Conservation (phyloP, 1,139 yeast species). For the Zygosaccharomyces sapae region DNA sequence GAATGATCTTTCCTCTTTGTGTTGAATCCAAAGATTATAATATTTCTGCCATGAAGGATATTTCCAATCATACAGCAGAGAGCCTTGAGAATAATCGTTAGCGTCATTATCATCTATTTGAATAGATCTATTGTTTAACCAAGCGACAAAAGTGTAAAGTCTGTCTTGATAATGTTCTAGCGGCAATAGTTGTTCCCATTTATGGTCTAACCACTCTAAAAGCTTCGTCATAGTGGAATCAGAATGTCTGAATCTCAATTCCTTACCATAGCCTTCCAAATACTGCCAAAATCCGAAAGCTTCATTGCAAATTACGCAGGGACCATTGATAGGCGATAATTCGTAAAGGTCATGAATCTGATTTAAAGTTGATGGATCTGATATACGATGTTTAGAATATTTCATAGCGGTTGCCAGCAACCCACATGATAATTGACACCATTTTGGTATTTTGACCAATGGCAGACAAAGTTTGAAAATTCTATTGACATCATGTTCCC, state of each 20-base stretch:
- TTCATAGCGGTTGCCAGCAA: constrained; percentile 30
- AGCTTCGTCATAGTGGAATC: constrained; percentile 32
- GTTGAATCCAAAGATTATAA: constrained; percentile 4
- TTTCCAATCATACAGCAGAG: constrained; percentile 1
- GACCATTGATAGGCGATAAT: constrained; percentile 57
- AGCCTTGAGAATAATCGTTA: not conserved
- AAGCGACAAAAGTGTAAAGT: constrained; percentile 41
- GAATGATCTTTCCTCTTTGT: constrained; percentile 4
- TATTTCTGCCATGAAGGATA: constrained; percentile 6
- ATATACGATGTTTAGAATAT: constrained; percentile 20
- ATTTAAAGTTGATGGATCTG: constrained; percentile 42
- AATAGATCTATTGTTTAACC: constrained; percentile 40
- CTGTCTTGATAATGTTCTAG: constrained; percentile 21
- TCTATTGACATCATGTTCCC: constrained; percentile 23
- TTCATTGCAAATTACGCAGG: constrained; percentile 43
- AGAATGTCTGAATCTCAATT: constrained; percentile 32
- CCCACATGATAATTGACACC: constrained; percentile 36
- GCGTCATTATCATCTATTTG: not conserved
- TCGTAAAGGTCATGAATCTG: constrained; percentile 50
- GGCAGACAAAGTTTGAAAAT: constrained; percentile 45
- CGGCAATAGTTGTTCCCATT: constrained; percentile 37
- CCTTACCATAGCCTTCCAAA: constrained; percentile 39
- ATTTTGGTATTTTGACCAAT: constrained; percentile 40
- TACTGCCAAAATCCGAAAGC: constrained; percentile 54
- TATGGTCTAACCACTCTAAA: constrained; percentile 47